Percentiles rank a stretch among this genome's conserved stretches.
Evolutionary conservation across 2,329 filamentous ascomycete species (phyloP).

Genomic region (Penicillium sp.): DNA sequence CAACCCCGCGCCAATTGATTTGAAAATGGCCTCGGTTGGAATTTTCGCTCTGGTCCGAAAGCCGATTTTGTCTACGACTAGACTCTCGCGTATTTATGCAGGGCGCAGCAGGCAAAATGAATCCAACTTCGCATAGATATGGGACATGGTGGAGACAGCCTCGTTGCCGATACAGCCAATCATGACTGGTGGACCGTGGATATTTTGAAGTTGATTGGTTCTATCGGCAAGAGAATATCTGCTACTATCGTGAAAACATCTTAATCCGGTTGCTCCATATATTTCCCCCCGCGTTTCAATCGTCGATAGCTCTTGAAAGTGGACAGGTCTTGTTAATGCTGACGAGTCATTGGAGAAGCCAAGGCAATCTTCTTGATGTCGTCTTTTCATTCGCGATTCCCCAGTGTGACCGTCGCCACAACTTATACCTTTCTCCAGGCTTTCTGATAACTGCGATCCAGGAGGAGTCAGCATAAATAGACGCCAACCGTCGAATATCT

Average conservation of each 20-base stretch:
- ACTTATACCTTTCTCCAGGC: background rate
- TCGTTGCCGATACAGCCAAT: slow-evolving; percentile 5
- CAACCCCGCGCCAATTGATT: background rate
- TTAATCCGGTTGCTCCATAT: background rate
- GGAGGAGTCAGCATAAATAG: background rate
- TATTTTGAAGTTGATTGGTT: slow-evolving; percentile 2
- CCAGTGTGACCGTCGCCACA: background rate
- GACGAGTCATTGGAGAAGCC: background rate
- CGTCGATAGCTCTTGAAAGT: background rate
- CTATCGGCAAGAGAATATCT: slow-evolving; percentile 8
- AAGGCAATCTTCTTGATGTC: background rate
- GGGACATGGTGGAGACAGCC: background rate
- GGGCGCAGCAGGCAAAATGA: background rate
- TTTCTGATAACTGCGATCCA: background rate
- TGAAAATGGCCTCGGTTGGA: background rate
- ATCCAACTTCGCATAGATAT: background rate
- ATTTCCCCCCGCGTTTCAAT: slow-evolving; percentile 11
- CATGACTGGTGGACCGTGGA: background rate
- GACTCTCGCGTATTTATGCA: background rate
- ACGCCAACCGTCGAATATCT: background rate
- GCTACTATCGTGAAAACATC: background rate
- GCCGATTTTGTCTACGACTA: background rate
- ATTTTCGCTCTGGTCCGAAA: background rate
- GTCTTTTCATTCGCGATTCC: background rate
- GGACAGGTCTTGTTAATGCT: background rate